These are phyloP conservation scores for Phylloporus arenicola DNA, from an alignment of 768 basidiomycete genomes.

Conservation along the genomic window DNA sequence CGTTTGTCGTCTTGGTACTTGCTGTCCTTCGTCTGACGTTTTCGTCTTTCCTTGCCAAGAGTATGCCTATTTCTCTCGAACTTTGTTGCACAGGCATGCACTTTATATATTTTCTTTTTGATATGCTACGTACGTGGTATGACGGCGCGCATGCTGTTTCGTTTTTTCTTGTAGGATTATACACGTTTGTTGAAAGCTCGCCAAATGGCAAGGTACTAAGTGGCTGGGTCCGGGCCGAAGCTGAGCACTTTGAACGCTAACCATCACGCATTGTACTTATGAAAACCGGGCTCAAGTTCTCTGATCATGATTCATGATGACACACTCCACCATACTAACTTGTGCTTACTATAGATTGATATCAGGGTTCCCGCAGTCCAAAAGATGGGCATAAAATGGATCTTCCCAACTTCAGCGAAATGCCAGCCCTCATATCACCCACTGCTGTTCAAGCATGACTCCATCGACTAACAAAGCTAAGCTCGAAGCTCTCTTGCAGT, in stretches of 20 bases:
- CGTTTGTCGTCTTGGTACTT: constrained; percentile 6
- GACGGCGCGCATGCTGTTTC: constrained; percentile 11
- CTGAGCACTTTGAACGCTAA: too few species aligned
- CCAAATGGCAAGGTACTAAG: too few species aligned
- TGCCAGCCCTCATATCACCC: not conserved
- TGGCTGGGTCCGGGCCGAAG: too few species aligned
- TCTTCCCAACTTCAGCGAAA: not conserved
- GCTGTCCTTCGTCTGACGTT: not conserved
- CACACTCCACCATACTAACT: too few species aligned
- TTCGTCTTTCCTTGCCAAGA: constrained; percentile 13
- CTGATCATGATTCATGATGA: too few species aligned
- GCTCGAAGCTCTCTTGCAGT: constrained; percentile 24
- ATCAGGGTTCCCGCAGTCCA: not conserved
- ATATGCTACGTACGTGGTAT: constrained; percentile 15
- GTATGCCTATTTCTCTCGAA: not conserved
- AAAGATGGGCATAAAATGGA: too few species aligned
- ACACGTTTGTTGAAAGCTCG: constrained; percentile 11
- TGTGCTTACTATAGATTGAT: too few species aligned
- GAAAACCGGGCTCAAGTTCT: too few species aligned
- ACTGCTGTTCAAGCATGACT: not conserved
- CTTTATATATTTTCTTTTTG: not conserved
- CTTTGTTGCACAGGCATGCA: not conserved
- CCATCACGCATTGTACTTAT: too few species aligned
- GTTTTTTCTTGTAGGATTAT: constrained; percentile 18
- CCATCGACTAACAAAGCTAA: constrained; percentile 21